Conservation (phyloP, 1,284 basidiomycete genomes). For the Tylopilus orsonianus region DNA sequence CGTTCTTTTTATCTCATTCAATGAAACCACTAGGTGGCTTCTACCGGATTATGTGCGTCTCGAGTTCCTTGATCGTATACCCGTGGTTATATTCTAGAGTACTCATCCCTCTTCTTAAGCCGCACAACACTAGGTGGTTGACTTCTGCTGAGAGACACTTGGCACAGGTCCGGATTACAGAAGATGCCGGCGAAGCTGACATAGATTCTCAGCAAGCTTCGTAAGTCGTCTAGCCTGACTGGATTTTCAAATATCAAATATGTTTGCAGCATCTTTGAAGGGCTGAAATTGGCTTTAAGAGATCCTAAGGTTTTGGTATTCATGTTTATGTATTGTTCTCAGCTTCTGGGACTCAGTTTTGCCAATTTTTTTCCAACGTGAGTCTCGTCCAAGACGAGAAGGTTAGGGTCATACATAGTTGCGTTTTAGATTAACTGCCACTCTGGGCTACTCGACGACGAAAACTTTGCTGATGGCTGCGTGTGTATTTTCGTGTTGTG, state of each 20-base stretch:
- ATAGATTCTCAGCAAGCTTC: conserved; percentile 55
- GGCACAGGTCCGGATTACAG: conserved; percentile 69
- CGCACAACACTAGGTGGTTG: conserved; percentile 68
- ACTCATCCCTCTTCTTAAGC: conserved; percentile 44
- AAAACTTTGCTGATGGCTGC: conserved; percentile 45
- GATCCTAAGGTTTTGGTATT: conserved; percentile 67
- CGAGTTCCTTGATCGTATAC: too few relatives aligned
- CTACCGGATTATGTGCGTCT: conserved; percentile 25
- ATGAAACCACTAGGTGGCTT: conserved; percentile 38
- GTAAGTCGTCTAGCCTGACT: conserved; percentile 36
- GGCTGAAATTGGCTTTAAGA: conserved; percentile 59
- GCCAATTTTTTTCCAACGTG: conserved; percentile 74
- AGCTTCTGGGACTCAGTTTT: conserved; percentile 67
- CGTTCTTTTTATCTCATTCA: not conserved
- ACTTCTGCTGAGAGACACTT: conserved; percentile 57
- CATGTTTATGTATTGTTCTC: conserved; percentile 51
- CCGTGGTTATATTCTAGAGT: not conserved
- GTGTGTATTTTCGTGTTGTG: conserved; percentile 45
- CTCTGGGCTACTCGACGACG: conserved; percentile 65
- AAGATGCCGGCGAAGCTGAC: conserved; percentile 76
- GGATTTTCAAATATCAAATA: not conserved
- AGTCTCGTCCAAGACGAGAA: conserved; percentile 4
- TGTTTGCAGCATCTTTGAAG: conserved; percentile 45
- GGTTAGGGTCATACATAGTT: not conserved
- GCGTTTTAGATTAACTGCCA: conserved; percentile 54